These are phyloP conservation scores for Canna indica DNA, from an alignment of 176 grass and related monocot genomes.

Conservation along the genomic window DNA sequence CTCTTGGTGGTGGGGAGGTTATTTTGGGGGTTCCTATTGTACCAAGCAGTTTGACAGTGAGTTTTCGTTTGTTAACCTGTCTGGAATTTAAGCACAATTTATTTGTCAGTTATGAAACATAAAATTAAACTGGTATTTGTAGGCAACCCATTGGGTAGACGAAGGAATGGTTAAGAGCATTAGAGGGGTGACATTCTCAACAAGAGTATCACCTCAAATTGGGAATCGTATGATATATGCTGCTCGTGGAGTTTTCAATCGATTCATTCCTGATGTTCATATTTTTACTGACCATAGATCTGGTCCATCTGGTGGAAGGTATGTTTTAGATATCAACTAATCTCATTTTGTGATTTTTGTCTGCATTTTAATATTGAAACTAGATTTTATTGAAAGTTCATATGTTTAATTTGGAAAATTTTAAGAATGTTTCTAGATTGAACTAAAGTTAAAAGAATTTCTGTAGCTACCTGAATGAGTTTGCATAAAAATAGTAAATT, in stretches of 20 bases:
- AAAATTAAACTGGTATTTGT: conserved; percentile 11
- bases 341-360: background rate
- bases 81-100: background rate
- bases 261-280: conserved; percentile 84
- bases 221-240: conserved; percentile 55
- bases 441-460: too few species aligned
- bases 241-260: conserved; percentile 77
- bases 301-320: conserved; percentile 57
- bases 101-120: background rate
- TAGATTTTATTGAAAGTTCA: too few species aligned
- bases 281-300: conserved; percentile 69
- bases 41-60: conserved; percentile 46
- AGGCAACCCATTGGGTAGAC: conserved; percentile 72
- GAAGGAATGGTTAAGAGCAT: conserved; percentile 96
- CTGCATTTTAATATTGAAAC: too few species aligned
- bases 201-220: conserved; percentile 62
- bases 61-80: conserved; percentile 8
- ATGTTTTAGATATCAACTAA: background rate
- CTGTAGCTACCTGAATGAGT: too few species aligned
- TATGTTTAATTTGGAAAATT: too few species aligned
- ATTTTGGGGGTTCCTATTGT: conserved; percentile 59
- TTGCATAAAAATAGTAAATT: too few species aligned
- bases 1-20: conserved; percentile 74
- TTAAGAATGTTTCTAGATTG: too few species aligned
- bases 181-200: conserved; percentile 75